Conservation (phyloP, 106 monocot species). For the Alisma plantagoaquatica region DNA sequence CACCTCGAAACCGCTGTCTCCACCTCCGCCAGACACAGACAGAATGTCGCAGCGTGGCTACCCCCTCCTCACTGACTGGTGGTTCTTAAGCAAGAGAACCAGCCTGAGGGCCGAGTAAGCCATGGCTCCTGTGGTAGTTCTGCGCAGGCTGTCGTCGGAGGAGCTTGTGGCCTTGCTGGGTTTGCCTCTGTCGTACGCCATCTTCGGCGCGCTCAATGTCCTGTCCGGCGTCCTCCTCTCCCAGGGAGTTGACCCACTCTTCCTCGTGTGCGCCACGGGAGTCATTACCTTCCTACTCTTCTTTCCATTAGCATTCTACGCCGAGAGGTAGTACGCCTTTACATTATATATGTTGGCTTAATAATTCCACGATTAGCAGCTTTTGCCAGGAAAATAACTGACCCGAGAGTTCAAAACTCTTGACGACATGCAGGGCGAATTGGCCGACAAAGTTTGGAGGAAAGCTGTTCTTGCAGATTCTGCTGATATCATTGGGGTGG, state of each 20-base stretch:
- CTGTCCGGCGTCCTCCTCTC: neutral
- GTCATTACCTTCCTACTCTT: neutral
- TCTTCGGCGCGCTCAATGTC: neutral
- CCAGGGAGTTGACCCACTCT: neutral
- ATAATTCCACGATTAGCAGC: neutral
- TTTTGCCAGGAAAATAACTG: neutral
- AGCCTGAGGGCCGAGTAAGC: no score
- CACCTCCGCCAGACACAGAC: no score
- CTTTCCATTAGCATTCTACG: neutral
- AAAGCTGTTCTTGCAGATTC: neutral
- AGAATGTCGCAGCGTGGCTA: no score
- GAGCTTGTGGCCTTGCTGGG: neutral
- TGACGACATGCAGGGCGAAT: neutral
- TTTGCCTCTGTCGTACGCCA: neutral
- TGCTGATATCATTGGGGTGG: neutral
- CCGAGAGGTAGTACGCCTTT: neutral
- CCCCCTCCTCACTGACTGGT: no score
- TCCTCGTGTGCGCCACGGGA: neutral
- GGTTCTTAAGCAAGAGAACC: no score
- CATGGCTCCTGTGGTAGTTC: no score
- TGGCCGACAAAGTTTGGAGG: neutral
- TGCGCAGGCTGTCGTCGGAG: no score
- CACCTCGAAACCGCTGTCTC: no score
- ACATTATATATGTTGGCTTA: neutral
- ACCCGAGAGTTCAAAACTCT: no score